Evolutionary conservation across 2,329 filamentous ascomycete species (phyloP).

Genomic region (Scytalidium sp.): DNA sequence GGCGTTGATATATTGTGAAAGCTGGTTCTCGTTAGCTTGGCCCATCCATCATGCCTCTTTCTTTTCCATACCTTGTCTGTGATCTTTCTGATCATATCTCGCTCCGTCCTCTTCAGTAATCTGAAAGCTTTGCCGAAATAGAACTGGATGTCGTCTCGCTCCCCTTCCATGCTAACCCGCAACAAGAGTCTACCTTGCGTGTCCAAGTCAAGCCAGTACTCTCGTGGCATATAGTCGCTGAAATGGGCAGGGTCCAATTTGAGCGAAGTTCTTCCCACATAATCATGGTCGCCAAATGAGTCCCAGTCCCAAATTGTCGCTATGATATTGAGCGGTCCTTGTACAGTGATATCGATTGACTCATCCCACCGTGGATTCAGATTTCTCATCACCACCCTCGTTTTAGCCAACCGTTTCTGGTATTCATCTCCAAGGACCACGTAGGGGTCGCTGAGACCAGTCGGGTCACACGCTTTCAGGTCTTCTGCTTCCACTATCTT

Average conservation of each 20-base stretch:
- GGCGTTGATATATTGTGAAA: constrained; percentile 88
- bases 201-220: constrained; percentile 97
- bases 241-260: constrained; percentile 99
- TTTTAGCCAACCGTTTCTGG: constrained; percentile 94
- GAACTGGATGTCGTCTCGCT: constrained; percentile 97
- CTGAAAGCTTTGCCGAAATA: constrained; percentile 97
- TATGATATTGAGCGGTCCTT: constrained; percentile 87
- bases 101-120: constrained; percentile 89
- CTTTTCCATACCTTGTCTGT: constrained; percentile 77
- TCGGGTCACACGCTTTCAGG: constrained; percentile 95
- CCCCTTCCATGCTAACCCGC: constrained; percentile 96
- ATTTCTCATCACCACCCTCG: constrained; percentile 83
- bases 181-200: constrained; percentile 88
- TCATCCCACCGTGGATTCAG: constrained; percentile 97
- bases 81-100: constrained; percentile 97
- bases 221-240: constrained; percentile 88
- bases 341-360: constrained; percentile 91
- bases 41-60: neutral
- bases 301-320: constrained; percentile 99
- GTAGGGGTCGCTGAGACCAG: constrained; percentile 92
- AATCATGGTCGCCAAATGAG: constrained; percentile 94
- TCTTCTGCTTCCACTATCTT: constrained; percentile 98
- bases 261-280: constrained; percentile 91
- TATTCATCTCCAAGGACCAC: constrained; percentile 97
- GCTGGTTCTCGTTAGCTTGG: constrained; percentile 44